These are phyloP conservation scores for Penicillium chermesinum DNA, from an alignment of 495 filamentous ascomycete genomes.

Conservation along the genomic window DNA sequence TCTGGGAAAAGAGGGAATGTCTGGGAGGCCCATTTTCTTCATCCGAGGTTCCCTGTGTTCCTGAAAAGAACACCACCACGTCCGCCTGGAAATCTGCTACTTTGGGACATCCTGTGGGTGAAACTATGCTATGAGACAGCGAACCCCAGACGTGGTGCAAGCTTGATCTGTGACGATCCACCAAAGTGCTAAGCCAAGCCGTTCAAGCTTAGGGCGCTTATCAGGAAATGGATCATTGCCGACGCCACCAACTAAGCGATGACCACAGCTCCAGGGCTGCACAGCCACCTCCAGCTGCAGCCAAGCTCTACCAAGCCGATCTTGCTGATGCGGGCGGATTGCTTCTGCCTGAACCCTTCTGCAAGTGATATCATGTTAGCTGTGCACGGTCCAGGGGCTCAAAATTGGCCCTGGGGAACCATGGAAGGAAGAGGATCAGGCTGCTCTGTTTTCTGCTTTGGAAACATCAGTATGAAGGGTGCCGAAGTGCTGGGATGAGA, in stretches of 20 bases:
- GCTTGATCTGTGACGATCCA: no score
- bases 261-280: conserved; percentile 1
- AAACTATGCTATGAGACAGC: neutral
- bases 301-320: neutral
- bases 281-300: conserved; percentile 25
- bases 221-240: conserved; percentile 6
- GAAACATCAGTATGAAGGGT: neutral
- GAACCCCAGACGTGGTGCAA: no score
- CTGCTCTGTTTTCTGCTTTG: neutral
- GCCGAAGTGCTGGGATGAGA: neutral
- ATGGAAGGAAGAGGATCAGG: neutral
- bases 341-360: neutral
- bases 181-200: conserved; percentile 10
- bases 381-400: neutral
- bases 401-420: neutral
- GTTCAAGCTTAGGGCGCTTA: conserved; percentile 13
- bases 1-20: neutral
- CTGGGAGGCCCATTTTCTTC: neutral
- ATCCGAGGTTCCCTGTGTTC: neutral
- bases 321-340: neutral
- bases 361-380: conserved; percentile 2
- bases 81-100: neutral
- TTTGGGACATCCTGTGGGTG: neutral
- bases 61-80: neutral
- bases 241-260: conserved; percentile 18